Base-by-base conservation (phyloP, 1,139 yeast species). In the Nakaseomyces glabratus region DNA sequence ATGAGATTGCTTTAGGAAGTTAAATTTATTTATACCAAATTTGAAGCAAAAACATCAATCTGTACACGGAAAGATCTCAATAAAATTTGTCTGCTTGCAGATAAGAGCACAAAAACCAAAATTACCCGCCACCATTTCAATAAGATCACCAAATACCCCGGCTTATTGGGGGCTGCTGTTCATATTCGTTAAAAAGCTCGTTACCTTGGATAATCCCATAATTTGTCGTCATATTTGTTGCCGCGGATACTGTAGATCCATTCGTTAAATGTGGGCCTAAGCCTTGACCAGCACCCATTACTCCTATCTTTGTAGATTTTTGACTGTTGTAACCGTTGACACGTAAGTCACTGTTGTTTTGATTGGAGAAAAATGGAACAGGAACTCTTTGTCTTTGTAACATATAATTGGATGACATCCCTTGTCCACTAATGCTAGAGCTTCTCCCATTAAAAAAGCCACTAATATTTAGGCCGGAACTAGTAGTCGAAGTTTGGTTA, bases 381-480 rank as follows among this genome's bases (percentile, higher is more conserved):
- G 30, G 18, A 11, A 26, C 30, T 26, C 30, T 17, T 11, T 26
- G 30, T 18, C 18, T 20, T 17, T 26, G 30, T 9, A 26, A 26
- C 3, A 21, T 17, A 15, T 26, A 26, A 18, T 26, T 26, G 21
- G 9, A 10, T 22, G 24, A 22, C 6, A 9, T 8, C 8, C 18
- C 18, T n/a, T 18, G 17, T 4, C 8, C 30, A 26, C 4, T 26
- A n/a, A 21, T 17, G 4, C 9, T 15, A 5, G 20, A n/a, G 14
- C 13, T 26, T n/a, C n/a, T n/a, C n/a, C n/a, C n/a, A n/a, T n/a
- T n/a, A n/a, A n/a, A n/a, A n/a, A n/a, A n/a, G n/a, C n/a, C n/a
- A n/a, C n/a, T n/a, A n/a, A n/a, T n/a, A n/a, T n/a, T n/a, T n/a
- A n/a, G n/a, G n/a, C n/a, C n/a, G n/a, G n/a, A n/a, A n/a, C n/a